phyloP scores from a whole-genome alignment of 2,329 filamentous ascomycete species.

The Ceratocystis eucalypticola region DNA sequence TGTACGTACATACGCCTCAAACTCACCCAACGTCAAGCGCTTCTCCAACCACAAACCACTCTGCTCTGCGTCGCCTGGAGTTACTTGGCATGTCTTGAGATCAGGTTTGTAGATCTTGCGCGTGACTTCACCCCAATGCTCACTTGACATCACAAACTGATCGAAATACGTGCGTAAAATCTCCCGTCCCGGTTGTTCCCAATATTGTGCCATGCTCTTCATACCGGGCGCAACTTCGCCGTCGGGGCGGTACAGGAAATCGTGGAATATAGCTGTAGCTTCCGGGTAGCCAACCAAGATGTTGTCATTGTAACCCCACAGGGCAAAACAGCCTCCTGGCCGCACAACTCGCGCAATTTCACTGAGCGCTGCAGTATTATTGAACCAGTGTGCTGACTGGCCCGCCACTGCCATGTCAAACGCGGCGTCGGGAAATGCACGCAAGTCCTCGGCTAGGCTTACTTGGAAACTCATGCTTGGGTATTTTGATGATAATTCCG shows the following conservation, averaged over 20 bases:
- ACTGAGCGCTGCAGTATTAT: slow-evolving; percentile 41
- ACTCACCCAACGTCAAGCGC: slow-evolving; percentile 40
- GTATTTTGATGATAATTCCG: slow-evolving; percentile 22
- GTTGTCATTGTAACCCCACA: slow-evolving; percentile 55
- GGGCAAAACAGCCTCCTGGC: slow-evolving; percentile 44
- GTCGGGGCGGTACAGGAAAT: slow-evolving; percentile 36
- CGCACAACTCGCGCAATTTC: slow-evolving; percentile 41
- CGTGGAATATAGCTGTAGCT: slow-evolving; percentile 40
- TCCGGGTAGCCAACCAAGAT: slow-evolving; percentile 40
- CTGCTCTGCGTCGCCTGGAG: slow-evolving; percentile 23
- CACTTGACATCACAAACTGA: slow-evolving; percentile 37
- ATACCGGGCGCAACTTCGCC: slow-evolving; percentile 32
- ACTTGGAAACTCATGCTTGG: slow-evolving; percentile 32
- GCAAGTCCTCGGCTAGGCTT: slow-evolving; percentile 40
- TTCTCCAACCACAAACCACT: slow-evolving; percentile 37
- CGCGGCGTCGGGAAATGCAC: slow-evolving; percentile 34
- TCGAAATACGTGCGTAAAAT: slow-evolving; percentile 39
- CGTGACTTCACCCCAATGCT: slow-evolving; percentile 39
- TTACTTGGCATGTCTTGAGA: slow-evolving; percentile 26
- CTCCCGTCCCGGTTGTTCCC: slow-evolving; percentile 46
- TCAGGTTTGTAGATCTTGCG: slow-evolving; percentile 46
- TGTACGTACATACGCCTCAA: slow-evolving; percentile 48
- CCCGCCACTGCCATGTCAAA: slow-evolving; percentile 40
- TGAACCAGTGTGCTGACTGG: slow-evolving; percentile 55
- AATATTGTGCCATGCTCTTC: slow-evolving; percentile 42